Percentiles rank a stretch among this genome's conserved stretches.
Evolutionary conservation across 2,329 filamentous ascomycete species (phyloP).

Genomic region (Hypoxylon sp.): DNA sequence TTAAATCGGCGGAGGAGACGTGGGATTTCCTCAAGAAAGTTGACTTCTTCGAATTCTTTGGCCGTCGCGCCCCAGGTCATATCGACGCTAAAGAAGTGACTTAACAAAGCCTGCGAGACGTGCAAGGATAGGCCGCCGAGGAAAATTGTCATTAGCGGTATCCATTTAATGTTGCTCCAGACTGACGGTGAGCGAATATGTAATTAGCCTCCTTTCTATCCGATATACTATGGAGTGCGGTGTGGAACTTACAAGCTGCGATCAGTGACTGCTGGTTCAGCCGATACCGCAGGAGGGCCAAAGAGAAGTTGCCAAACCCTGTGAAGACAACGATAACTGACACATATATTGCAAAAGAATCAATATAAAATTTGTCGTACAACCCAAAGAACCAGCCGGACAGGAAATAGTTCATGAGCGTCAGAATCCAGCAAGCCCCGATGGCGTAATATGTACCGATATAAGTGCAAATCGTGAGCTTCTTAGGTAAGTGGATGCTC

Average conservation of each 20-base stretch:
- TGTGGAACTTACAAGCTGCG: conserved; percentile 56
- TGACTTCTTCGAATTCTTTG: conserved; percentile 55
- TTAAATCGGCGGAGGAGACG: conserved; percentile 54
- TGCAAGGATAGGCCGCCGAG: conserved; percentile 62
- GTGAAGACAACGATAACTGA: conserved; percentile 56
- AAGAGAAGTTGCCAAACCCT: conserved; percentile 57
- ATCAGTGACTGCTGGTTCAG: conserved; percentile 67
- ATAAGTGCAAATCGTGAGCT: conserved; percentile 82
- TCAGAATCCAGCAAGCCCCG: conserved; percentile 81
- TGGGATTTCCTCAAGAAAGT: conserved; percentile 55
- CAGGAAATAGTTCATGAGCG: conserved; percentile 80
- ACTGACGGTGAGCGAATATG: conserved; percentile 53
- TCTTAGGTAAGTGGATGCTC: conserved; percentile 81
- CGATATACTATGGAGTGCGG: conserved; percentile 1
- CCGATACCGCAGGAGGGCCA: conserved; percentile 73
- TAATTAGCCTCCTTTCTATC: conserved; percentile 22
- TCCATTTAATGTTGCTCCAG: conserved; percentile 69
- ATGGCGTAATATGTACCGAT: conserved; percentile 87
- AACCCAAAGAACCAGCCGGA: conserved; percentile 75
- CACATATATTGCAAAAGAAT: conserved; percentile 61
- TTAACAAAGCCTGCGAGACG: conserved; percentile 59
- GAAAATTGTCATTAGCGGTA: conserved; percentile 60
- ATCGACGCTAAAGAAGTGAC: conserved; percentile 61
- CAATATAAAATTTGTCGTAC: conserved; percentile 75
- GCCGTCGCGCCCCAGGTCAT: conserved; percentile 58